Base-by-base conservation (phyloP, 2,329 filamentous ascomycete species). In the Beauveria sp. region DNA sequence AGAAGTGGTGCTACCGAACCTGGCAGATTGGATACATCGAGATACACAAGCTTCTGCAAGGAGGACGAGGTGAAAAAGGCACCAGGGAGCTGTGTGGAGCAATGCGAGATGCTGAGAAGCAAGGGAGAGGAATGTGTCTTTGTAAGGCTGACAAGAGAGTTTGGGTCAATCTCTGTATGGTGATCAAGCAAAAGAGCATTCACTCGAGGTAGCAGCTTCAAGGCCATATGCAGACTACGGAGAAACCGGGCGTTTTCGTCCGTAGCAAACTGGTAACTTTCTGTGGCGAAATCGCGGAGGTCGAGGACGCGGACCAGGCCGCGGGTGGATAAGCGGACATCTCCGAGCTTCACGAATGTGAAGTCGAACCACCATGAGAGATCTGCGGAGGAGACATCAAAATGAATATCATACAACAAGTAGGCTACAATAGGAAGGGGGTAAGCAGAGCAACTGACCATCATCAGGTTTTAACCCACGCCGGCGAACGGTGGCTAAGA, bases 21-120 rank as follows among this genome's bases (percentile, higher is more conserved):
- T 0, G 77, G 76, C n/a, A 79, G 66, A 22, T 74, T 71, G 0
- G 82, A 85, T 9, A 83, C 63, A 61, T 85, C 82, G 3, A 85
- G 74, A 63, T 81, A 85, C 6, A 82, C 72, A 40, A 85, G 65
- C 14, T 69, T 67, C 4, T 70, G 69, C 56, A 81, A 71, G 47
- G 72, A 71, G 1, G 67, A 61, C 2, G 71, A 70, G 1, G 58
- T 65, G 62, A 81, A 79, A 62, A 82, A 75, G 16, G 65, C 71
- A 16, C 66, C 64, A 1, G 77, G 74, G 16, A 83, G 68, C 56
- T 75, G 74, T 18, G 72, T 65, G 5, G 72, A 68, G 58, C 77
- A 80, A 45, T 72, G 67, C 1, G 73, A 70, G 26, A 84, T 67
- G 65, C 81, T 82, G 38, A 85, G 70, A 8, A 83, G 65, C 60